Conservation (phyloP, 176 grass and related monocot species). For the Hsuehochloa calcarea region DNA sequence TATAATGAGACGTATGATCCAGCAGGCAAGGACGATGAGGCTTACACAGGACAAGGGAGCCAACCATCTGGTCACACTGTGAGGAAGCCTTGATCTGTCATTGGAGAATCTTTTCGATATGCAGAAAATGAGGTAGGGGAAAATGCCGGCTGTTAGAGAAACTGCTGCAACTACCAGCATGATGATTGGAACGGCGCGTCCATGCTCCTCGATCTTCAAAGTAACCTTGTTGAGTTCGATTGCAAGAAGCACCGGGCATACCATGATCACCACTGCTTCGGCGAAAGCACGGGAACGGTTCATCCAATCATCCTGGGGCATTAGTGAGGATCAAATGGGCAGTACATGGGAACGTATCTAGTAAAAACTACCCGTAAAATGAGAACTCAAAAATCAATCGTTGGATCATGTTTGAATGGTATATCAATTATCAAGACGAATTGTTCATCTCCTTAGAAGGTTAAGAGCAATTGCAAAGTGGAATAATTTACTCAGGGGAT, state of each 20-base stretch:
- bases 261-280: constrained; percentile 7
- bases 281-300: constrained; percentile 12
- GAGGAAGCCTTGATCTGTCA: background rate
- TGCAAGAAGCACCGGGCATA: constrained; percentile 23
- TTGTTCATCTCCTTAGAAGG: too few relatives aligned
- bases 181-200: background rate
- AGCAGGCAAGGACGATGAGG: constrained; percentile 5
- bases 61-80: background rate
- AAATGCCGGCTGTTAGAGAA: background rate
- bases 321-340: too few relatives aligned
- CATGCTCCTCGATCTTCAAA: background rate
- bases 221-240: background rate
- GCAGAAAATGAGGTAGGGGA: background rate
- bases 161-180: background rate
- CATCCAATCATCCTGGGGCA: background rate
- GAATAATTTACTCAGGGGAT: too few relatives aligned
- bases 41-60: background rate
- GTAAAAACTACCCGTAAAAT: too few relatives aligned
- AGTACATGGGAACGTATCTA: too few relatives aligned
- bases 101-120: too few relatives aligned
- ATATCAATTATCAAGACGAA: too few relatives aligned
- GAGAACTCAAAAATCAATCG: too few relatives aligned
- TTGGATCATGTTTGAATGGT: too few relatives aligned
- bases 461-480: too few relatives aligned
- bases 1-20: background rate